Conservation (phyloP, 345 rosid species). For the Rhodamnia rubescens region DNA sequence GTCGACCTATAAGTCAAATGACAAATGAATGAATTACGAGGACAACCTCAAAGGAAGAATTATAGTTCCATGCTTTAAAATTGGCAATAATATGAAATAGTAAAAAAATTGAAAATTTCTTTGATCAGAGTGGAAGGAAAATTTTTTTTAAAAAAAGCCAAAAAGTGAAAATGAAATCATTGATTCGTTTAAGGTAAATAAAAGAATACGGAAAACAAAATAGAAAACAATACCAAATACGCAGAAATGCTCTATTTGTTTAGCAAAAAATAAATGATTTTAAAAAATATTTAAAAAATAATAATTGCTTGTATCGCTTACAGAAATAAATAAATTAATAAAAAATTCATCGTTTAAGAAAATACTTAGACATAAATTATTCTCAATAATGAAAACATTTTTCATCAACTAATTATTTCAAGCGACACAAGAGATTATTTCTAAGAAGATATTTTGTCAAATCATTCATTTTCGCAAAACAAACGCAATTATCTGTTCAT, state of each 20-base stretch:
- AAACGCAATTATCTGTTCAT: background rate
- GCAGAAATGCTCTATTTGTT: background rate
- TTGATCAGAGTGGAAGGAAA: background rate
- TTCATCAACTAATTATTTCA: background rate
- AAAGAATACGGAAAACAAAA: background rate
- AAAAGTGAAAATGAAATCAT: background rate
- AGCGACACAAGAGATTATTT: background rate
- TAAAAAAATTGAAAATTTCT: background rate
- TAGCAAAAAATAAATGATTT: background rate
- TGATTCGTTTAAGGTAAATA: background rate
- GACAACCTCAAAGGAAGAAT: background rate
- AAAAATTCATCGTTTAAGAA: background rate
- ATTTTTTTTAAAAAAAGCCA: background rate
- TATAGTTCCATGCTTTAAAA: background rate
- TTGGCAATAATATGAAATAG: background rate
- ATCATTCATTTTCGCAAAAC: background rate
- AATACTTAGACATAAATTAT: background rate
- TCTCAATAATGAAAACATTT: background rate
- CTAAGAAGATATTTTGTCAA: background rate
- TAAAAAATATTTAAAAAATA: no score
- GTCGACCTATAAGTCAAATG: background rate
- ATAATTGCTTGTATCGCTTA: accelerated
- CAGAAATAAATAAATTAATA: background rate
- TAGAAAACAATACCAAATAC: accelerated
- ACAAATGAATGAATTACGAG: background rate